A percentile compares a stretch with the other conserved stretches of the same genome.
These are phyloP conservation scores for Fusarium proliferatum DNA, from an alignment of 2,329 filamentous ascomycete species.

Conservation along the genomic window DNA sequence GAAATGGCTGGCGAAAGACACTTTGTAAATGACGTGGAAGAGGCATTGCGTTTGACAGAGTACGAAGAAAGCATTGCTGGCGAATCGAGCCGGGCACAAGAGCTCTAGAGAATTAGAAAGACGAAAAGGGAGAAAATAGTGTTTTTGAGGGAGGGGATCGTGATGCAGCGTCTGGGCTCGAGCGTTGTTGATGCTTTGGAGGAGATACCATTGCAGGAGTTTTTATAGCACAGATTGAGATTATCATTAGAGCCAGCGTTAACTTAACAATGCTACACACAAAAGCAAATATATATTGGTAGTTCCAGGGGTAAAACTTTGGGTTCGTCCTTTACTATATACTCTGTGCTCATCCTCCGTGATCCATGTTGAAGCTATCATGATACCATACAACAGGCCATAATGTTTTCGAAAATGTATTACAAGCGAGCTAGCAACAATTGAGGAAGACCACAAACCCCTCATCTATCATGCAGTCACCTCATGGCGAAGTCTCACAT, in stretches of 20 bases:
- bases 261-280: background rate
- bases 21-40: slow-evolving; percentile 85
- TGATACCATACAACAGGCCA: background rate
- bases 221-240: slow-evolving; percentile 2
- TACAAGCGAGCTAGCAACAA: background rate
- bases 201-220: slow-evolving; percentile 26
- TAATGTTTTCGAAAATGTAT: background rate
- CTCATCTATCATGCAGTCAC: no score
- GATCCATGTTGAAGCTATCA: background rate
- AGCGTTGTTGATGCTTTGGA: slow-evolving; percentile 4
- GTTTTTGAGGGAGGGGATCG: background rate
- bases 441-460: background rate
- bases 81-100: slow-evolving; percentile 34
- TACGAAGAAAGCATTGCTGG: slow-evolving; percentile 64
- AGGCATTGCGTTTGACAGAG: slow-evolving; percentile 85
- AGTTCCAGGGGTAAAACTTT: background rate
- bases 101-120: background rate
- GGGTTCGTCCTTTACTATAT: background rate
- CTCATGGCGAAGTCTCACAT: no score
- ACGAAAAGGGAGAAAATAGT: background rate
- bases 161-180: background rate
- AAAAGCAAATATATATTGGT: background rate
- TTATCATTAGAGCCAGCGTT: slow-evolving; percentile 5
- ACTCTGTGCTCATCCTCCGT: background rate
- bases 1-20: slow-evolving; percentile 79